These are phyloP conservation scores for Colletotrichum simmondsii DNA, from an alignment of 2,329 filamentous ascomycete species.

Conservation along the genomic window DNA sequence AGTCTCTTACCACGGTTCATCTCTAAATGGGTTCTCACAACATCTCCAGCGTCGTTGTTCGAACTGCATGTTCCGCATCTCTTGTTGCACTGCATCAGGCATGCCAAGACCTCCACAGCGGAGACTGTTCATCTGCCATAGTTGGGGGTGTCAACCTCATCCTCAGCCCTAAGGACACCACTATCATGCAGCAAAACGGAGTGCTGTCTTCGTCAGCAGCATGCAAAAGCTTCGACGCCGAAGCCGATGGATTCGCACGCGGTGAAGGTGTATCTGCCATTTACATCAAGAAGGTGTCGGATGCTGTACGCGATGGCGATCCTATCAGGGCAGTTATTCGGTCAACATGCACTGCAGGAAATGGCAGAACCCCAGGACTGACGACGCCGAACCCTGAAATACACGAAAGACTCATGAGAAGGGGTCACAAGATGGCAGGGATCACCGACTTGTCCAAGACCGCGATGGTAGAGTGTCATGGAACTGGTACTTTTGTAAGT, in stretches of 20 bases:
- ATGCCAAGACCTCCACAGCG: slow-evolving; percentile 42
- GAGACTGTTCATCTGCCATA: slow-evolving; percentile 44
- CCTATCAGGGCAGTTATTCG: slow-evolving; percentile 53
- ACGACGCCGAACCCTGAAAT: slow-evolving; percentile 48
- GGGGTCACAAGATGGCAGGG: slow-evolving; percentile 45
- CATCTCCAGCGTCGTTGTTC: slow-evolving; percentile 40
- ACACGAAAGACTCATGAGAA: slow-evolving; percentile 49
- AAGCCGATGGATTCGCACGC: slow-evolving; percentile 61
- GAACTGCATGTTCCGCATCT: slow-evolving; percentile 54
- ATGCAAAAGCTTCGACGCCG: slow-evolving; percentile 51
- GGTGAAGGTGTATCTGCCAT: slow-evolving; percentile 59
- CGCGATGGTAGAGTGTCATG: slow-evolving; percentile 50
- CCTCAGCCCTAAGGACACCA: slow-evolving; percentile 43
- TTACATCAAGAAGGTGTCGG: slow-evolving; percentile 56
- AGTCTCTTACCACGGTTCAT: not conserved
- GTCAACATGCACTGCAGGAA: slow-evolving; percentile 47
- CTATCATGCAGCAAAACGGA: slow-evolving; percentile 46
- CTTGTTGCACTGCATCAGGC: slow-evolving; percentile 49
- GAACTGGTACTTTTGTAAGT: slow-evolving; percentile 51
- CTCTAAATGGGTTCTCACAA: not conserved
- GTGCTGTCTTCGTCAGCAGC: slow-evolving; percentile 48
- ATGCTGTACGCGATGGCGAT: slow-evolving; percentile 59
- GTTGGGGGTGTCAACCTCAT: slow-evolving; percentile 51
- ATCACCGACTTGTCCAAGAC: slow-evolving; percentile 42
- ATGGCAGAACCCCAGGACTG: slow-evolving; percentile 55